Base-by-base conservation (phyloP, 2,329 filamentous ascomycete genomes). In the Botrytis pseudocinerea region DNA sequence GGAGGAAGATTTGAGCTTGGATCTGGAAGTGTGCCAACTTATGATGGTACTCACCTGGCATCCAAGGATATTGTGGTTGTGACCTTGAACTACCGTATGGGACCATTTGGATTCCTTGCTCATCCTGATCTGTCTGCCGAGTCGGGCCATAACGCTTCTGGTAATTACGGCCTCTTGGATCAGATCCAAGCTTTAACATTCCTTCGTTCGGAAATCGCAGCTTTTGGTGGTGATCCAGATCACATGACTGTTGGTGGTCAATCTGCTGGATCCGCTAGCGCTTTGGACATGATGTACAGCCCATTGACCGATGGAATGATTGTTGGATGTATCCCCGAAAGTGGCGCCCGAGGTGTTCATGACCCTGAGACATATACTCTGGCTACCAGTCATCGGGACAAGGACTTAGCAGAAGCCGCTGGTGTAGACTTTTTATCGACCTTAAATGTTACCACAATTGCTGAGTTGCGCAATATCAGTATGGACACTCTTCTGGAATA, bases 161-260 rank as follows among this genome's bases (percentile, higher is more conserved):
- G 89, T 48, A 93, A 93, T 79, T 90, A 90, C 77, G 92, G 92
- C 1, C 83, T 94, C 4, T 87, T 87, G 40, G 92, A 94, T 79
- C 91, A 93, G 80, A 80, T 51, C 48, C 48, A 54, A 54, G 48
- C 48, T 54, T 54, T 28, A 28, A 16, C 25, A 54, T 54, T 54
- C 48, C 48, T 54, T 16, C 48, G 48, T 28, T 54, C 48, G 6
- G 83, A 93, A 79, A 91, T 92, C 65, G 76, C 77, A 72, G 81
- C 83, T 73, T 93, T 94, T 76, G 92, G 91, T 6, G 91, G 91
- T 38, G 83, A 93, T 76, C 89, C 90, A 0, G 78, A 84, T 1
- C 90, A 91, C 75, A 89, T 93, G 10, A 88, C 90, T 0, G 82
- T 93, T 0, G 90, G 88, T 35, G 92, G 92, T 22, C 88, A 87